Base-by-base conservation (phyloP, 2,329 filamentous ascomycete genomes). In the Penicillium decumbens region DNA sequence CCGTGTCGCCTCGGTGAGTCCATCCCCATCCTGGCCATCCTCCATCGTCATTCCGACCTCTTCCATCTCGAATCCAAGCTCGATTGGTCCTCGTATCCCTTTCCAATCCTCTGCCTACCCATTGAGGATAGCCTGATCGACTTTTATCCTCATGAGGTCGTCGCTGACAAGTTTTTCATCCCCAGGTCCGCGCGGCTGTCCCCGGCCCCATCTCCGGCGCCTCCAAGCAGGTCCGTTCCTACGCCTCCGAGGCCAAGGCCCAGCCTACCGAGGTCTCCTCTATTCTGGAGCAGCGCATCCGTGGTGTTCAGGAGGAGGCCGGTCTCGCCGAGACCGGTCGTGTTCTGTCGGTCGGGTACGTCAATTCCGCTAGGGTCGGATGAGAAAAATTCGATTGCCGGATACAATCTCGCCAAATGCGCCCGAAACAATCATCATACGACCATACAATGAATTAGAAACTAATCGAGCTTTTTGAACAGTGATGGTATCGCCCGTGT, bases 401-500 rank as follows among this genome's bases (percentile, higher is more conserved):
- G 50, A 61, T 49, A 50, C 58, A 55, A 65, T 50, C 58, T 57
- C 61, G 61, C 59, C 54, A 59, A 62, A 63, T 43, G 42, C 54
- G 54, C 56, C 50, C 52, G 45, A 50, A 35, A 30, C 37, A 8
- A 49, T 38, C 48, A 54, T 33, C 41, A 51, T 47, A 40, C 53
- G 46, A 55, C 44, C 25, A 24, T 29, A 1, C 20, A 41, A 38
- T 28, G 46, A 54, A 32, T 3, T 5, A 49, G 33, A 55, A 56
- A 60, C 57, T 61, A 35, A 60, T 48, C 47, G 50, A 56, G 51
- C 50, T 53, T 41, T 41, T 50, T 47, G 44, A 57, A 75, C 68
- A 97, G 93, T 93, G 93, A 98, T 81, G 93, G 93, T 95, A 98
- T 98, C 74, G 93, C 93, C 75, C 92, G 93, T 91, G 92, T 98